Conservation (phyloP, 768 basidiomycete genomes). For the Solioccasus polychromus region DNA sequence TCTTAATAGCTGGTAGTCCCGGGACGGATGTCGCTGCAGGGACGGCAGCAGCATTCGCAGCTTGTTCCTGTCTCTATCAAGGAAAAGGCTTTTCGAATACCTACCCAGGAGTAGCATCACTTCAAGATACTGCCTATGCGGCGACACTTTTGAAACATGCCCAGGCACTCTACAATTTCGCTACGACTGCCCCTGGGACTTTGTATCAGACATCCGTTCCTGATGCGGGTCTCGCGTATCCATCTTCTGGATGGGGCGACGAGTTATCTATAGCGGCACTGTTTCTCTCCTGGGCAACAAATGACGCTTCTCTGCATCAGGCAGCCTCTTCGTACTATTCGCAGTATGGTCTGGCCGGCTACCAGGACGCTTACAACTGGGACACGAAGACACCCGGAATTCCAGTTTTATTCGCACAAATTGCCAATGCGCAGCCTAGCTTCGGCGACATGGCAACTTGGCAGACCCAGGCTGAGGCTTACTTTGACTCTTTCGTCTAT, state of each 20-base stretch:
- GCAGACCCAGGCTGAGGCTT: slow-evolving; percentile 67
- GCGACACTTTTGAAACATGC: slow-evolving; percentile 73
- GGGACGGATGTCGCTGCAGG: slow-evolving; percentile 92
- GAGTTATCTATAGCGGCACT: slow-evolving; percentile 76
- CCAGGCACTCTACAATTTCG: slow-evolving; percentile 69
- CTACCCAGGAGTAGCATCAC: slow-evolving; percentile 58
- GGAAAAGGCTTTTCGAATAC: slow-evolving; percentile 52
- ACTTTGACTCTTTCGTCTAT: slow-evolving; percentile 71
- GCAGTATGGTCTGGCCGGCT: slow-evolving; percentile 50
- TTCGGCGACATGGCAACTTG: slow-evolving; percentile 63
- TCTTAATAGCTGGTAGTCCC: no score
- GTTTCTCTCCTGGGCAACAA: slow-evolving; percentile 70
- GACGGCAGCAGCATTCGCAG: slow-evolving; percentile 82
- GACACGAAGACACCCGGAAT: slow-evolving; percentile 79
- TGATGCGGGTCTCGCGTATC: slow-evolving; percentile 58
- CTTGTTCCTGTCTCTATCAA: slow-evolving; percentile 81
- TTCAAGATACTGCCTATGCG: slow-evolving; percentile 74
- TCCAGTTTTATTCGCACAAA: slow-evolving; percentile 72
- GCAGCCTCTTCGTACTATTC: slow-evolving; percentile 64
- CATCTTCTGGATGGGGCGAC: slow-evolving; percentile 69
- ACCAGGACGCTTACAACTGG: slow-evolving; percentile 80
- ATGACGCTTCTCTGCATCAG: slow-evolving; percentile 54
- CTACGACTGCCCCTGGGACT: slow-evolving; percentile 59
- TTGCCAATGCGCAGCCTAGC: slow-evolving; percentile 54
- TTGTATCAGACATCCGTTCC: slow-evolving; percentile 74